Base-by-base conservation (phyloP, 2,329 filamentous ascomycete genomes). In the Phialemonium atrogriseum region DNA sequence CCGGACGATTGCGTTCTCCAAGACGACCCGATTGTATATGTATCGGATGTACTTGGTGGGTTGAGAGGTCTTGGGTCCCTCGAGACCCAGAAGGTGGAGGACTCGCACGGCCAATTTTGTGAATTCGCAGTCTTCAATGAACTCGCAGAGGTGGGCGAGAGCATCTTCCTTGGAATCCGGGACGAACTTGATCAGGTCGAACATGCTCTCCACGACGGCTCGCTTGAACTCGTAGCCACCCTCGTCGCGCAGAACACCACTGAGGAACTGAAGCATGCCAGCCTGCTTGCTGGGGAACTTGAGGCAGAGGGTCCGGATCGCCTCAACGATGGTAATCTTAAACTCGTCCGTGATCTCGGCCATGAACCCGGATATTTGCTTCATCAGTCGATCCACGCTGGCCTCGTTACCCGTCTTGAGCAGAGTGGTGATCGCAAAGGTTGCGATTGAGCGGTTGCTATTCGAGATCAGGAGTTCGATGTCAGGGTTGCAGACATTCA, bases 261-360 rank as follows among this genome's bases (percentile, higher is more conserved):
- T 94, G 28, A 98, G 74, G 76, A 98, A 98, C 30, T 85, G 78
- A 32, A 98, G 78, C 88, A 98, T 96, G 40, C 87, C 88, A 27
- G 89, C 89, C 62, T 98, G 91, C 66, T 98, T 98, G 64, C 77
- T 88, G 20, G 91, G 91, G 65, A 98, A 98, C 64, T 98, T 98
- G 47, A 98, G 69, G 56, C 89, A 96, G 24, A 98, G 66, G 4
- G 91, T 96, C 39, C 91, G 83, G 52, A 98, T 95, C 24, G 91
- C 91, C 59, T 98, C 91, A 25, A 98, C 89, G 50, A 98, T 94
- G n/a, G 91, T 98, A 46, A 98, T 94, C 70, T 96, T 98, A 71
- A 98, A 98, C 59, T 98, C 91, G 53, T 98, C 91, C 6, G 89
- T 95, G 45, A 96, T 96, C 60, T 96, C 91, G 5, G 88, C 85